Base-by-base conservation (phyloP, 306 rosid genomes). In the Heteromeles arbutifolia region DNA sequence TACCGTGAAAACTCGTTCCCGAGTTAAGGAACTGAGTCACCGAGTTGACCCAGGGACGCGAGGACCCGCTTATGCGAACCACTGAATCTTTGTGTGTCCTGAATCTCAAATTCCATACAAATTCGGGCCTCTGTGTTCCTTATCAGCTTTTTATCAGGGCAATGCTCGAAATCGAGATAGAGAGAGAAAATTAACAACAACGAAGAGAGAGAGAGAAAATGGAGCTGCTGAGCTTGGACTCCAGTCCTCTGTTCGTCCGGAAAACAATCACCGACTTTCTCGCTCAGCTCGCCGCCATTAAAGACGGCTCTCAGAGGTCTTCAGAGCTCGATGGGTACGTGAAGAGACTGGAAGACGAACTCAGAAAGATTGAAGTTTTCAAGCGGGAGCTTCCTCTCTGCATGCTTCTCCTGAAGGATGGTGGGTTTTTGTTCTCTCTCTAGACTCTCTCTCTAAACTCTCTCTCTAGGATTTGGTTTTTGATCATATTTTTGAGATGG, bases 311-410 rank as follows among this genome's bases (percentile, higher is more conserved):
- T 11, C 77, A 80, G 54, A 88, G 83, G 68, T 65, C 79, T 2
- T 65, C 84, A 28, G 87, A 78, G 87, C 89, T 91, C 24, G 89
- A 82, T 3, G 87, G 69, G 39, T 87, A 75, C 25, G 73, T 80
- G 21, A 73, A 70, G 3, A 83, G 93, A 75, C 79, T 93, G 82
- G 94, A 90, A 54, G 93, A 85, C 9, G 98, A 93, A 73, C 74
- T 80, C 87, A 83, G 61, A 2, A 93, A 93, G 65, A 88, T 91
- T 19, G 89, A 87, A 8, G 96, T 88, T 26, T 93, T 93, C 67
- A 91, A 93, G 79, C 88, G 96, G 12, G 96, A 93, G 85, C 98
- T 93, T 79, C 98, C 98, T 45, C 90, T 89, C 24, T 91, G 85
- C 78, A 78, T 86, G 85, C 77, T 88, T 76, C 88, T 93, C 39